Evolutionary conservation across 768 basidiomycete species (phyloP), one percentile per base, ranked within the genome.

Genomic region (Trametes maxima): DNA sequence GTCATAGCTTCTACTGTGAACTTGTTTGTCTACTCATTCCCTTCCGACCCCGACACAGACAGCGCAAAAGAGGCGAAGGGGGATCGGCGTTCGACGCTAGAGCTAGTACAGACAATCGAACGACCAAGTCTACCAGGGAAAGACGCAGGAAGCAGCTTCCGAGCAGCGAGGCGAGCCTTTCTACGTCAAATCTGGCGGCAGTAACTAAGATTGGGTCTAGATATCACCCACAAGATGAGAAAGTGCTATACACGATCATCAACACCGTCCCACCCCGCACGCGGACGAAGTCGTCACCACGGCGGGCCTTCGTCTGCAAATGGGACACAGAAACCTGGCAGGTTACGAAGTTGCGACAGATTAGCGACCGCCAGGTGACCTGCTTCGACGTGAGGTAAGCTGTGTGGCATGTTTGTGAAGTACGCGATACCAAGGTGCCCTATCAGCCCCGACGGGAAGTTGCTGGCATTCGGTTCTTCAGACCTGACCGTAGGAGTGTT

Each of bases 371-470:
- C 63, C 88, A 89, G 19, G 68, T 97, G 33, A 98, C 96, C 12
- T 90, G 88, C 68, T 89, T 98, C 69, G 93, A 94, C 70, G 75
- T 94, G 54, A 96, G 93, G 95, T 93, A 64, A 57, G 81, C 68
- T 13, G 12, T 33, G 54, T 24, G 8, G 24, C 1, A 36, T 10
- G 22, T 57, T 37, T 49, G 12, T 2, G 11, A 1, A 43, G n/a
- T n/a, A 5, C 6, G 12, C 21, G 13, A 3, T 37, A 13, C 44
- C 36, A 1, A 35, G 24, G 6, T 56, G 16, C 48, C 36, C 6
- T 13, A 14, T 1, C 65, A 98, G 95, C 68, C 75, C 82, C 46
- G 85, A 95, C 71, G 96, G 97, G 0, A 87, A 82, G 62, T 78
- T 91, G 39, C 76, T 98, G 14, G 94, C 90, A 1, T 94, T 86